Conservation (phyloP, 2,329 filamentous ascomycete genomes). For the Triangularia verruculosa region DNA sequence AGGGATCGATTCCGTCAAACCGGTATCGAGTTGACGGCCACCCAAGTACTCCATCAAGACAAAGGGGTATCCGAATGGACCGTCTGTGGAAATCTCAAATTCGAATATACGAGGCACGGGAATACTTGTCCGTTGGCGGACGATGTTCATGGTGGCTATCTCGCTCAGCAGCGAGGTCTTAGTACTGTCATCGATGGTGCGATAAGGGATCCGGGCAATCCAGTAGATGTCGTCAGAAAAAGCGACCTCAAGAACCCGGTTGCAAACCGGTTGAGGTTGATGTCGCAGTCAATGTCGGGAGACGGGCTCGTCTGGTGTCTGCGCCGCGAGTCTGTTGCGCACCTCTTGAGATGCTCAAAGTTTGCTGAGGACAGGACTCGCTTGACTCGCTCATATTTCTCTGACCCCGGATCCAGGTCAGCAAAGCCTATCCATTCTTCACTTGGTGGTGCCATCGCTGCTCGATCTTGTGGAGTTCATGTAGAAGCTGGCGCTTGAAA, state of each 20-base stretch:
- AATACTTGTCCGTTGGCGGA: constrained; percentile 25
- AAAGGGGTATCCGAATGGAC: constrained; percentile 30
- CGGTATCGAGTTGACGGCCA: constrained; percentile 20
- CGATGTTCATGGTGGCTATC: constrained; percentile 31
- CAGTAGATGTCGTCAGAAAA: constrained; percentile 31
- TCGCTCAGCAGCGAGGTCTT: constrained; percentile 30
- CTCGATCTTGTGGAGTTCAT: no score
- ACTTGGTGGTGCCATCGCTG: no score
- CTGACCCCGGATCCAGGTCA: no score
- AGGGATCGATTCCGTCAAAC: constrained; percentile 22
- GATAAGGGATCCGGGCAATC: constrained; percentile 28
- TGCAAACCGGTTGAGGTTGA: no score
- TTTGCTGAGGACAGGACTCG: no score
- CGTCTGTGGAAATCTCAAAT: constrained; percentile 22
- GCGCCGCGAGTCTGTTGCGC: no score
- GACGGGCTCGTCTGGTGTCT: no score
- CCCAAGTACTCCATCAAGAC: constrained; percentile 29
- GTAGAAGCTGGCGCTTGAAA: no score
- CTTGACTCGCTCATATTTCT: no score
- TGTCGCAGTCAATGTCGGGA: no score
- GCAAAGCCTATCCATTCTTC: no score
- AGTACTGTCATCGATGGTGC: constrained; percentile 16
- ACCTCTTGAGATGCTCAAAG: no score
- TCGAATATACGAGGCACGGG: constrained; percentile 27
- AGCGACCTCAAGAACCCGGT: constrained; percentile 27